Base-by-base conservation (phyloP, 768 basidiomycete species). In the Boletus pseudopeckii region DNA sequence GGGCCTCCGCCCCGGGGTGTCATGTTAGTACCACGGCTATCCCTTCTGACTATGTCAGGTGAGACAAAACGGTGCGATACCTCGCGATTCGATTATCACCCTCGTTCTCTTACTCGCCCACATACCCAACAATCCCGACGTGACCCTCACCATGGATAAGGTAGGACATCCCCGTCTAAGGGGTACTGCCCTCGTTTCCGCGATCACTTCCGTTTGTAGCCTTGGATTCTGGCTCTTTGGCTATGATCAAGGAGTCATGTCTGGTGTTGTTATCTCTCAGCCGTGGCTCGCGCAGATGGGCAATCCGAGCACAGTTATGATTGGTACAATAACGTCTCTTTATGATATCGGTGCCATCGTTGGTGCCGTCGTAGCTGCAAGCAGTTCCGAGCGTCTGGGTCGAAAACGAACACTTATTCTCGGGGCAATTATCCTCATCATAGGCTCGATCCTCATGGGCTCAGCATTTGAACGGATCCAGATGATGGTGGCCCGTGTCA, bases 231-330 rank as follows among this genome's bases (percentile, higher is more conserved):
- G 52, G 47, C 58, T 59, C 39, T 59, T 59, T 50, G 57, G 57
- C 9, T 59, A 59, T 38, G 52, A 59, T 48, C 58, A 59, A 37
- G 58, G 58, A 0, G 53, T 59, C n/a, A 59, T 59, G 58, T 59
- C 58, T 7, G 57, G 58, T 10, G 41, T 59, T 13, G 48, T 59
- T 7, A 1, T 59, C 18, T 59, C 58, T 32, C 48, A 51, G 38
- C 45, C 52, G 5, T 59, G 58, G 58, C 48, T 59, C 32, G 28
- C 20, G 15, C 48, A 59, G 24, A 59, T 59, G 58, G 58, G 52
- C 7, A 36, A 59, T 34, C 58, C 57, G 10, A 54, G 58, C 13
- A 47, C 52, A 14, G 58, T 59, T 1, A 54, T 59, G 58, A 54
- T 59, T 18, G 57, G 58, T 15, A 59, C 58, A 4, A 54, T 59